Conservation (phyloP, 768 basidiomycete genomes). For the Mycena rebaudengoi region DNA sequence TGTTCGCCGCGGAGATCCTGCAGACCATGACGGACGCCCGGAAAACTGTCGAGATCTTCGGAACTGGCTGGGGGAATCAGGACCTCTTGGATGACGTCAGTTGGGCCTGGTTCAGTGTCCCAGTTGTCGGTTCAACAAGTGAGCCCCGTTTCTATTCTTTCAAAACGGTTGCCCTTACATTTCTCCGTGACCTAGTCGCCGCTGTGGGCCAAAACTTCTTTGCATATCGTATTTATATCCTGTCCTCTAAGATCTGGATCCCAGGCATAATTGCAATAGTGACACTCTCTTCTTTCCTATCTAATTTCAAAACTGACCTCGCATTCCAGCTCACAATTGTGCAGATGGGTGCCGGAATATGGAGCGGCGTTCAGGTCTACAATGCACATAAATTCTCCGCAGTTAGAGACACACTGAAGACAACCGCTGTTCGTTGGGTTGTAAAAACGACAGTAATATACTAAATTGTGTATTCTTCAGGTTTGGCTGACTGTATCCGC, state of each 20-base stretch:
- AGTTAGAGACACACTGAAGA: neutral
- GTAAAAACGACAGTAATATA: neutral
- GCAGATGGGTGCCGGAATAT: neutral
- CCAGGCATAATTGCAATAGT: neutral
- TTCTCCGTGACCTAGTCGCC: neutral
- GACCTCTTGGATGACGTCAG: conserved; percentile 24
- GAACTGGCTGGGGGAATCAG: conserved; percentile 28
- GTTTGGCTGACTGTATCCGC: conserved; percentile 9
- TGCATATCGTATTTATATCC: conserved; percentile 29
- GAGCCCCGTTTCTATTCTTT: neutral
- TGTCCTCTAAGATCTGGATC: neutral
- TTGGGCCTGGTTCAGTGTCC: conserved; percentile 28
- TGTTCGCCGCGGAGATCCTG: neutral
- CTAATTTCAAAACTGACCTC: neutral
- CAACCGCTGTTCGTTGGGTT: neutral
- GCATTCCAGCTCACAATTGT: neutral
- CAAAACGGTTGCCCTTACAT: too few species aligned
- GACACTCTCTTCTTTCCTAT: neutral
- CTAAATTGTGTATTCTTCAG: neutral
- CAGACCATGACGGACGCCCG: neutral
- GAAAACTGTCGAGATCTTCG: conserved; percentile 6
- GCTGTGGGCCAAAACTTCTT: conserved; percentile 31
- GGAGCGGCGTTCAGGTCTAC: conserved; percentile 1
- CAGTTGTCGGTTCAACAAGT: conserved; percentile 28
- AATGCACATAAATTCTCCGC: neutral